These are phyloP conservation scores for Penicillium chermesinum DNA, from an alignment of 495 filamentous ascomycete species.

Conservation along the genomic window DNA sequence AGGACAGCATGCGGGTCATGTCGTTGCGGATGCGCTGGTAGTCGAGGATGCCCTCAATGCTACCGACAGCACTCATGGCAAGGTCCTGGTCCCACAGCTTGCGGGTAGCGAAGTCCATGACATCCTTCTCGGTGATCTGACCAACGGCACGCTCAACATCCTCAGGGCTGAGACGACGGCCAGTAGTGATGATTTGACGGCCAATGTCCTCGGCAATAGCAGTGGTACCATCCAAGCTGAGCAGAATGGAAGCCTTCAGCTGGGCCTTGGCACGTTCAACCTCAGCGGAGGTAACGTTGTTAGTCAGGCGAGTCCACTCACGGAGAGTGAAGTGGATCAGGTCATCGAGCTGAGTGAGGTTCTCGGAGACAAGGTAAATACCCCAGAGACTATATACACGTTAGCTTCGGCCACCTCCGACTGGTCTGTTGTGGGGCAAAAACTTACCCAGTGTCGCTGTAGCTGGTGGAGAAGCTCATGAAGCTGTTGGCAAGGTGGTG, in stretches of 20 bases:
- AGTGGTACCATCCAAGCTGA: constrained; percentile 95
- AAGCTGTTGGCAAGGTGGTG: constrained; percentile 96
- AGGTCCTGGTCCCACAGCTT: constrained; percentile 97
- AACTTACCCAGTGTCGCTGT: constrained; percentile 94
- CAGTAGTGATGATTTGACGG: constrained; percentile 95
- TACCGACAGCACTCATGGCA: constrained; percentile 85
- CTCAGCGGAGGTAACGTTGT: constrained; percentile 81
- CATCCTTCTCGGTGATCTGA: constrained; percentile 88
- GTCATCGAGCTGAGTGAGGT: constrained; percentile 81
- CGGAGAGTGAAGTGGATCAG: constrained; percentile 96
- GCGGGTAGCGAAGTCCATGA: constrained; percentile 85
- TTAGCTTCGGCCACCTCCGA: constrained; percentile 1
- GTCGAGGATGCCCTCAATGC: constrained; percentile 85
- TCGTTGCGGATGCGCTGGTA: constrained; percentile 84
- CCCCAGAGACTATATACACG: constrained; percentile 77
- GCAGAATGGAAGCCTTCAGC: constrained; percentile 95
- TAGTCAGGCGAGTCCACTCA: constrained; percentile 91
- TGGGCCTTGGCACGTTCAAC: constrained; percentile 98
- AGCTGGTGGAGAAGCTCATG: constrained; percentile 99
- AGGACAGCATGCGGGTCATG: constrained; percentile 75
- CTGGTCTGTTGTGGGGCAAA: neutral
- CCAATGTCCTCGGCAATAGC: constrained; percentile 98
- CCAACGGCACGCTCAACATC: constrained; percentile 92
- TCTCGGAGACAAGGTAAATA: constrained; percentile 95
- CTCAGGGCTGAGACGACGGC: constrained; percentile 79